Conservation (phyloP, 2,329 filamentous ascomycete genomes). For the Epichloe festucae region DNA sequence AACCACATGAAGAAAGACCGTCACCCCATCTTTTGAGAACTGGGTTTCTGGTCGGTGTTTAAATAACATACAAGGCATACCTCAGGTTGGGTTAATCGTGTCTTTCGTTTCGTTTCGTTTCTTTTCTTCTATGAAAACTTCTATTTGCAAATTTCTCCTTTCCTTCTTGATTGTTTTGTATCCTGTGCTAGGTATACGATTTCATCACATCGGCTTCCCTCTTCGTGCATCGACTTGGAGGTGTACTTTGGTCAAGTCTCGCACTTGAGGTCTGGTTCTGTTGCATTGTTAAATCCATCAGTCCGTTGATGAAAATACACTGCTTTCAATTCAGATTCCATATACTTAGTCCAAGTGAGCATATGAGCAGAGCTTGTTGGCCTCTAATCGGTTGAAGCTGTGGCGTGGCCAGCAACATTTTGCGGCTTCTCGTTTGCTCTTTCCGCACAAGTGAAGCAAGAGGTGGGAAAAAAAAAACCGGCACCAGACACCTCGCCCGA, state of each 20-base stretch:
- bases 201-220: not conserved
- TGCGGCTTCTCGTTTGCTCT: constrained; percentile 1
- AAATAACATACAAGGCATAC: not conserved
- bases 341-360: not conserved
- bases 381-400: not conserved
- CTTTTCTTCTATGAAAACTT: not conserved
- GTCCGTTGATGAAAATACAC: not conserved
- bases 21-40: not conserved
- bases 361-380: not conserved
- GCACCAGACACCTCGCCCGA: not conserved
- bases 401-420: not conserved
- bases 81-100: not conserved
- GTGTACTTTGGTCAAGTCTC: not conserved
- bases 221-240: not conserved
- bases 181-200: not conserved
- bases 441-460: constrained; percentile 4
- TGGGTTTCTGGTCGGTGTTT: not conserved
- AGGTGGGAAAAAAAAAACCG: too few relatives aligned
- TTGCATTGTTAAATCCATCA: not conserved
- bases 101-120: not conserved
- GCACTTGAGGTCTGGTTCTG: not conserved
- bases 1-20: not conserved
- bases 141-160: not conserved
- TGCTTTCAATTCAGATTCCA: not conserved
- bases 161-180: not conserved